These are phyloP conservation scores for Auricularia sp. DNA, from an alignment of 768 basidiomycete genomes.

Conservation along the genomic window DNA sequence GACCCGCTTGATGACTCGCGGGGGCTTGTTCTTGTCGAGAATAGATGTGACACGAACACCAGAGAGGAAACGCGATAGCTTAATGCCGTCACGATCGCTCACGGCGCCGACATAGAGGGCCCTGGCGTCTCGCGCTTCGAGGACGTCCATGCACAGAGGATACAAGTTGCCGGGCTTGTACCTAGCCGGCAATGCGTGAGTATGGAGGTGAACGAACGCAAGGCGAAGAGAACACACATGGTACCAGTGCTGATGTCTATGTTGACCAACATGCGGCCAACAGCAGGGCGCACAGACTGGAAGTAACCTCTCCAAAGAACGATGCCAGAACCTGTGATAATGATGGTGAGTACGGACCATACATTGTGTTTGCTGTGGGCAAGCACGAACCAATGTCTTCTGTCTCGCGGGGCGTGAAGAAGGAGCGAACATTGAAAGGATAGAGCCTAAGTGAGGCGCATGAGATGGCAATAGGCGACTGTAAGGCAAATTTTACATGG, in stretches of 20 bases:
- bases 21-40: constrained; percentile 25
- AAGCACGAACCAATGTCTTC: constrained; percentile 24
- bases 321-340: constrained; percentile 31
- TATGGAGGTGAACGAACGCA: background rate
- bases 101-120: constrained; percentile 16
- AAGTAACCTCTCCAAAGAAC: constrained; percentile 74
- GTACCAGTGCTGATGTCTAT: constrained; percentile 69
- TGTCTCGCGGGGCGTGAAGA: constrained; percentile 51
- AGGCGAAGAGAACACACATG: constrained; percentile 28
- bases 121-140: constrained; percentile 22
- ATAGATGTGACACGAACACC: constrained; percentile 41
- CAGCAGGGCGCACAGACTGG: constrained; percentile 59
- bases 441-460: constrained; percentile 25
- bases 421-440: constrained; percentile 65
- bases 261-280: constrained; percentile 56
- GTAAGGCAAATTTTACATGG: constrained; percentile 19
- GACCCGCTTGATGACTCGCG: constrained; percentile 55
- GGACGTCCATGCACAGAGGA: constrained; percentile 45
- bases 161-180: constrained; percentile 55
- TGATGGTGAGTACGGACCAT: constrained; percentile 29
- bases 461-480: background rate
- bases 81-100: constrained; percentile 41
- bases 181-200: constrained; percentile 4
- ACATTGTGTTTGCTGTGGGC: background rate
- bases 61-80: constrained; percentile 45